These are phyloP conservation scores for Aethionema arabicum DNA, from an alignment of 345 rosid genomes.

Conservation along the genomic window DNA sequence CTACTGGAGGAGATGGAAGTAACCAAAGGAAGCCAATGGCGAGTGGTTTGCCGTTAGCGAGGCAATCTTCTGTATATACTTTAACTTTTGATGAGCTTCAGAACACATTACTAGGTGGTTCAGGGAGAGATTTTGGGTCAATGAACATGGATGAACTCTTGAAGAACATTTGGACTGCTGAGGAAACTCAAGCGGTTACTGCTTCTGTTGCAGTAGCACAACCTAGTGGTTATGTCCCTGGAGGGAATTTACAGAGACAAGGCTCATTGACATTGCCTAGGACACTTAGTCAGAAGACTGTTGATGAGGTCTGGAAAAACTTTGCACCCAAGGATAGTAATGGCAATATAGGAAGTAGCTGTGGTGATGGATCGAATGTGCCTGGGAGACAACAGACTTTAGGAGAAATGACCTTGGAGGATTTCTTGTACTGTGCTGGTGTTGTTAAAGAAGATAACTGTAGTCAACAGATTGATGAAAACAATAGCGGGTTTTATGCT, in stretches of 20 bases:
- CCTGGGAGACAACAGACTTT: conserved; percentile 76
- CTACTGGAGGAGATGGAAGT: conserved; percentile 37
- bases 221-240: conserved; percentile 33
- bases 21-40: conserved; percentile 29
- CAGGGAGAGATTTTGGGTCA: conserved; percentile 91
- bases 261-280: conserved; percentile 87
- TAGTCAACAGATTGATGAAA: conserved; percentile 38
- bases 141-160: conserved; percentile 98
- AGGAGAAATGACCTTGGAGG: conserved; percentile 89
- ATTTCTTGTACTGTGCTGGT: conserved; percentile 78
- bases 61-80: conserved; percentile 75
- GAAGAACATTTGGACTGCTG: conserved; percentile 83
- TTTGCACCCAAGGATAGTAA: conserved; percentile 47
- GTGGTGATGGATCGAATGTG: conserved; percentile 27
- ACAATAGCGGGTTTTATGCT: conserved; percentile 38
- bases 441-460: conserved; percentile 62
- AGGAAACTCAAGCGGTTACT: conserved; percentile 60
- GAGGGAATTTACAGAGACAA: conserved; percentile 62
- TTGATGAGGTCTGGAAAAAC: conserved; percentile 86
- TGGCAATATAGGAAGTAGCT: conserved; percentile 38
- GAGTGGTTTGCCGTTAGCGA: conserved; percentile 44
- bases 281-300: conserved; percentile 87
- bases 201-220: conserved; percentile 31
- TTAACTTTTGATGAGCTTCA: conserved; percentile 91
- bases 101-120: conserved; percentile 55